These are phyloP conservation scores for Entomortierella chlamydospora DNA, from an alignment of 192 early-diverging fungal genomes.

Conservation along the genomic window DNA sequence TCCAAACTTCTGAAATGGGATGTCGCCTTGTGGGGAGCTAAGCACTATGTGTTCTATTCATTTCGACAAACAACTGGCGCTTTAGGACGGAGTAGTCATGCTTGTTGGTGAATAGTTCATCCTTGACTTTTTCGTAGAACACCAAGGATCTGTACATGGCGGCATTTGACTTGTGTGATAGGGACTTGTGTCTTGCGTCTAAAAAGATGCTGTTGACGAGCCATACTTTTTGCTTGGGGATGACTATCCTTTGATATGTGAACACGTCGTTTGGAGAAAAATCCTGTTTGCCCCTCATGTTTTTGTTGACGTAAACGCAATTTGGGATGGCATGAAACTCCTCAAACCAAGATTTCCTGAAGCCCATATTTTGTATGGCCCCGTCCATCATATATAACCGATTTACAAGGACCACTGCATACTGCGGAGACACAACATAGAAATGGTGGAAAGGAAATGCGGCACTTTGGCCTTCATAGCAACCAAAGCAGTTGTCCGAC, in stretches of 20 bases:
- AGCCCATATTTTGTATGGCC: background rate
- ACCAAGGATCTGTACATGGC: conserved; percentile 25
- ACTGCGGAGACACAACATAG: conserved; percentile 53
- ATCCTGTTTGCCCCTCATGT: background rate
- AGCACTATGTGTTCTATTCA: conserved; percentile 7
- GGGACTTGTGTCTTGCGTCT: conserved; percentile 6
- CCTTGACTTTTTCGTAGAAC: conserved; percentile 26
- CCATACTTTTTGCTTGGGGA: conserved; percentile 29
- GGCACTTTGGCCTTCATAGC: conserved; percentile 23
- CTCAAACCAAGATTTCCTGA: conserved; percentile 1
- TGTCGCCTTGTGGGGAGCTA: background rate
- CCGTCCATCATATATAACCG: background rate
- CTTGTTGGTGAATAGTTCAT: background rate
- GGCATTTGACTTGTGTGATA: conserved; percentile 29
- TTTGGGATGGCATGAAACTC: conserved; percentile 22
- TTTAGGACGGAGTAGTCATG: conserved; percentile 15
- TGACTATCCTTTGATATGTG: conserved; percentile 20
- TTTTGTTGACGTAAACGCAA: conserved; percentile 11
- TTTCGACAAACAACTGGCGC: conserved; percentile 13
- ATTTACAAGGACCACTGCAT: conserved; percentile 36
- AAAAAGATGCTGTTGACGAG: conserved; percentile 24
- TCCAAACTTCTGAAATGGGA: no score
- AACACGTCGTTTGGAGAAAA: conserved; percentile 23
- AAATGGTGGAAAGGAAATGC: conserved; percentile 17
- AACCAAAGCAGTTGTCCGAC: conserved; percentile 45